A percentile compares a stretch with the other conserved stretches of the same genome.
Evolutionary conservation across 345 rosid species (phyloP).

Genomic region (Pugionium dolabratum): DNA sequence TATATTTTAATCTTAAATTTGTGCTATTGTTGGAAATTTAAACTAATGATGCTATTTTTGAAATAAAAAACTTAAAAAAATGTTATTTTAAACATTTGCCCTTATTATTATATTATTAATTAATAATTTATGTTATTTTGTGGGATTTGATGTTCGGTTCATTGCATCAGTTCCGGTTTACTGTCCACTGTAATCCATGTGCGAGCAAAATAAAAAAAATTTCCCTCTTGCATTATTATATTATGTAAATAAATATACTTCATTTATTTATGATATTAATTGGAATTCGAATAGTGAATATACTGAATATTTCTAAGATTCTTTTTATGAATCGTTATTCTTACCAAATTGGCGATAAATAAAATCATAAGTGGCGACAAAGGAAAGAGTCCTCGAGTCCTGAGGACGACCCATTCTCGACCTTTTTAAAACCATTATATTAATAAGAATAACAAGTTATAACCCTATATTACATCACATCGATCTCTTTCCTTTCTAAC

Average conservation of each 20-base stretch:
- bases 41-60: too few relatives aligned
- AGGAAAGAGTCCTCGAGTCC: constrained; percentile 26
- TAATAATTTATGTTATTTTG: too few relatives aligned
- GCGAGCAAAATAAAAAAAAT: constrained; percentile 35
- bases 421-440: too few relatives aligned
- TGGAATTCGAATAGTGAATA: background rate
- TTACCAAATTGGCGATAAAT: constrained; percentile 17
- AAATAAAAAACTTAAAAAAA: too few relatives aligned
- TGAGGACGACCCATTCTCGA: constrained; percentile 30
- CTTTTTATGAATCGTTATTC: constrained; percentile 25
- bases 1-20: too few relatives aligned
- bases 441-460: constrained; percentile 16
- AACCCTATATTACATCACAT: constrained; percentile 31
- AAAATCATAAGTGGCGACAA: constrained; percentile 32
- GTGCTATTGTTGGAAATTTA: too few relatives aligned
- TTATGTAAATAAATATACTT: background rate
- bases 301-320: constrained; percentile 36
- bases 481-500: constrained; percentile 22
- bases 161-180: constrained; percentile 21
- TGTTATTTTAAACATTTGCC: too few relatives aligned
- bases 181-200: constrained; percentile 36
- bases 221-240: constrained; percentile 38
- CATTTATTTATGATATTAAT: too few relatives aligned
- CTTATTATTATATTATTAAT: too few relatives aligned
- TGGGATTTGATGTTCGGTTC: constrained; percentile 25